These are phyloP conservation scores for Micromonas pusilla DNA, from an alignment of 139 green algal genomes.

Conservation along the genomic window DNA sequence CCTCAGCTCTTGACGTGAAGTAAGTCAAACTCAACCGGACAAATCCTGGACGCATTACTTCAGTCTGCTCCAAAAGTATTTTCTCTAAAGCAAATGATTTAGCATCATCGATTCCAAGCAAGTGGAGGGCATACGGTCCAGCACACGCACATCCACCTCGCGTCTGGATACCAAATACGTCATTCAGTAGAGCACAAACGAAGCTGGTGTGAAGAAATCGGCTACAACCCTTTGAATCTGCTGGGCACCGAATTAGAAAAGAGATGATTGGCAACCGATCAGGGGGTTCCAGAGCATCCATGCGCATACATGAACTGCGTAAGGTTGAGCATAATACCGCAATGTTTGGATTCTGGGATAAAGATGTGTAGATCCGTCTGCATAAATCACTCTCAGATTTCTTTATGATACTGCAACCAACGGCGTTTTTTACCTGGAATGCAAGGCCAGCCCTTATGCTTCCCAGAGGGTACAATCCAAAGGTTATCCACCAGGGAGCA, in stretches of 20 bases:
- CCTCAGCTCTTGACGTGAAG: constrained; percentile 12
- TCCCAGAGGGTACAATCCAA: too few species aligned
- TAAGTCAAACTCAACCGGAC: constrained; percentile 23
- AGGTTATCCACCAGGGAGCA: too few species aligned
- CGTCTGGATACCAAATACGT: constrained; percentile 44
- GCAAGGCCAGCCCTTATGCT: constrained; percentile 22
- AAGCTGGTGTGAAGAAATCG: constrained; percentile 36
- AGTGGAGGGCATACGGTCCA: constrained; percentile 21
- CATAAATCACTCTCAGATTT: neutral
- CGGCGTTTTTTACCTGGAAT: constrained; percentile 25
- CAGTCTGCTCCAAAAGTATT: constrained; percentile 22
- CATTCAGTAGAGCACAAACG: constrained; percentile 39
- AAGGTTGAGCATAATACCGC: constrained; percentile 6
- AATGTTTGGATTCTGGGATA: neutral
- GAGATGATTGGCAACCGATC: constrained; percentile 34
- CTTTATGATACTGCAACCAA: constrained; percentile 19
- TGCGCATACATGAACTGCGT: too few species aligned
- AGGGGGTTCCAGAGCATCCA: neutral
- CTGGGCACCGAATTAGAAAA: constrained; percentile 33
- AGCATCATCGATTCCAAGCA: constrained; percentile 18
- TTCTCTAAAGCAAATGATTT: constrained; percentile 12
- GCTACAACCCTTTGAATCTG: too few species aligned
- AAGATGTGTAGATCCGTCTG: neutral
- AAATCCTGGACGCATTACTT: constrained; percentile 32
- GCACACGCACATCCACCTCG: constrained; percentile 32